Percentiles rank a stretch among this genome's conserved stretches.
These are phyloP conservation scores for Acrocalymma vagum DNA, from an alignment of 2,329 filamentous ascomycete species.

Conservation along the genomic window DNA sequence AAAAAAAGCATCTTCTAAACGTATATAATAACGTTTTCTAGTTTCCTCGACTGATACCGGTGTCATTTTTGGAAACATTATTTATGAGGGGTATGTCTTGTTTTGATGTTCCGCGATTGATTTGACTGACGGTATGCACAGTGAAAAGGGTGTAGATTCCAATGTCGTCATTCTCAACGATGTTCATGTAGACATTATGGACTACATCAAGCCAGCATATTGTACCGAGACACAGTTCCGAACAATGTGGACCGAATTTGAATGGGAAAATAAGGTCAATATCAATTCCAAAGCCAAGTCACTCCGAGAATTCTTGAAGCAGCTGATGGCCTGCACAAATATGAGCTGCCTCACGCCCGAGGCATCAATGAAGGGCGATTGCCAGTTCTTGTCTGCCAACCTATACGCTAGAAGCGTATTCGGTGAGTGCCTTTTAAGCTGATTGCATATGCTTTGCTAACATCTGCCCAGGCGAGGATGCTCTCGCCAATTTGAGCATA, in stretches of 20 bases:
- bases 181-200: constrained; percentile 99
- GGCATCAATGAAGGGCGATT: constrained; percentile 95
- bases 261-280: constrained; percentile 99
- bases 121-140: constrained; percentile 72
- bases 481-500: constrained; percentile 94
- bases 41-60: constrained; percentile 97
- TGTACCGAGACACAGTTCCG: constrained; percentile 99
- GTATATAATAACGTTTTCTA: constrained; percentile 27
- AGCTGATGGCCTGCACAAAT: constrained; percentile 97
- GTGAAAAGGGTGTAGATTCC: constrained; percentile 69
- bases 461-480: constrained; percentile 84
- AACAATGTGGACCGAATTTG: constrained; percentile 99
- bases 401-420: constrained; percentile 97
- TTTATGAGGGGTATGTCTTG: constrained; percentile 78
- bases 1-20: background rate
- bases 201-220: constrained; percentile 96
- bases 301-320: constrained; percentile 88
- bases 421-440: constrained; percentile 71
- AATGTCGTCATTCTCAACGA: constrained; percentile 99
- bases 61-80: constrained; percentile 98
- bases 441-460: constrained; percentile 9
- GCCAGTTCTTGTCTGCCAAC: constrained; percentile 97
- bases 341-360: constrained; percentile 98
- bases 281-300: constrained; percentile 97
- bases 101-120: background rate